A percentile compares a stretch with the other conserved stretches of the same genome.
These are phyloP conservation scores for Dactylellina leptospora DNA, from an alignment of 2,329 filamentous ascomycete species.

Conservation along the genomic window DNA sequence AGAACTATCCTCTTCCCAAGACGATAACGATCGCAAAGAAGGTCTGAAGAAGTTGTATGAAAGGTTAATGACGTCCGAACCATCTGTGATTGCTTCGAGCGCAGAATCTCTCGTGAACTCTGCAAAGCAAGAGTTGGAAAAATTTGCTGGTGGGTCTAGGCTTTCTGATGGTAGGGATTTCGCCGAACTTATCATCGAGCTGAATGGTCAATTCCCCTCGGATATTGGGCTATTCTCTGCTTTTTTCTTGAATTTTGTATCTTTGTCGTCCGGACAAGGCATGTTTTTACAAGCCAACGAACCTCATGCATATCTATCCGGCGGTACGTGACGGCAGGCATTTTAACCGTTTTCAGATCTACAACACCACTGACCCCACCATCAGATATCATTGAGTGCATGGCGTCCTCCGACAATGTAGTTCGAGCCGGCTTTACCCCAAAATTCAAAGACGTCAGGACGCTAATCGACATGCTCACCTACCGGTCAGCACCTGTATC, in stretches of 20 bases:
- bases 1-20: slow-evolving; percentile 63
- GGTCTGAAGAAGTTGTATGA: slow-evolving; percentile 77
- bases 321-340: slow-evolving; percentile 60
- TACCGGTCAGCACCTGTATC: slow-evolving; percentile 95
- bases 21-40: slow-evolving; percentile 71
- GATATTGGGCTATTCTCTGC: slow-evolving; percentile 94
- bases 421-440: slow-evolving; percentile 96
- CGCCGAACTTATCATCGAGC: slow-evolving; percentile 76
- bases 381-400: slow-evolving; percentile 93
- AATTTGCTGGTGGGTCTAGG: slow-evolving; percentile 73
- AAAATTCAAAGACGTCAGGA: slow-evolving; percentile 96
- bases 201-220: slow-evolving; percentile 83
- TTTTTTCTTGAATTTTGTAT: slow-evolving; percentile 97
- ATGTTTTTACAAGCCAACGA: slow-evolving; percentile 97
- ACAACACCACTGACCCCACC: slow-evolving; percentile 5
- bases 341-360: not conserved
- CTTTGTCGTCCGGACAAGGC: slow-evolving; percentile 85
- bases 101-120: slow-evolving; percentile 75
- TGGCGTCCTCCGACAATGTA: slow-evolving; percentile 98
- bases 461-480: slow-evolving; percentile 87
- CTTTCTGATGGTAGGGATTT: slow-evolving; percentile 66
- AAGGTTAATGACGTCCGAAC: slow-evolving; percentile 79
- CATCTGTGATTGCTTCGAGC: slow-evolving; percentile 71
- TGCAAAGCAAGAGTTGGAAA: slow-evolving; percentile 72
- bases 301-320: slow-evolving; percentile 92